Evolutionary conservation across 1,284 basidiomycete genomes (phyloP), one percentile per base, ranked within the genome.

Genomic region (Ustilago shanxiensis): DNA sequence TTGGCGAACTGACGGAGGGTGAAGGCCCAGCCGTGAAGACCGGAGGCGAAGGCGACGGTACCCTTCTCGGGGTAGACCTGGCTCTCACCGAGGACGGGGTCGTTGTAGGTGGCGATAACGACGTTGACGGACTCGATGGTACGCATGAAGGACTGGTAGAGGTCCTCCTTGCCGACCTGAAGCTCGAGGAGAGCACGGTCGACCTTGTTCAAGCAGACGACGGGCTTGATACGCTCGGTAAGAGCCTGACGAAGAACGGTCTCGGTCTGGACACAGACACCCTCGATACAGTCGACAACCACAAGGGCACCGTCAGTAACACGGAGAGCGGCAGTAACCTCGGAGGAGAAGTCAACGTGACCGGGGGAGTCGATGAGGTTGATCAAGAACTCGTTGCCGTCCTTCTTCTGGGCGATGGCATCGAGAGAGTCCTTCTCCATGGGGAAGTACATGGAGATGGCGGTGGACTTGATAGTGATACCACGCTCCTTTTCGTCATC

Each of bases 381-480:
- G 91, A 99, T 97, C 90, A 99, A 91, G 91, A 99, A 99, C 88
- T 98, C 94, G 87, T 91, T 91, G 82, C 95, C 95, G 3, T 92
- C 91, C 51, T 94, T 96, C 89, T 96, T 93, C 90, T 99, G 95
- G 88, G 94, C 93, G 88, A 99, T 92, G 74, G 92, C 89, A 20
- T 87, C 83, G 53, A 85, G 72, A 53, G 82, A 73, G 22, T 98
- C 95, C 90, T 97, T 95, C 87, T 90, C 88, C 86, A 99, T 90
- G 89, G 95, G 92, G 88, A 99, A 99, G 89, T 97, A 98, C 97
- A 99, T 99, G 73, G 97, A 98, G 88, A 99, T 98, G 87, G 96
- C 97, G 53, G 97, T 99, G 55, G 97, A 99, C 89, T 99, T 99
- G 90, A 99, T 99, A 72, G 97, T 99, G 86, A 99, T 99, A 90